Conservation (phyloP, 495 filamentous ascomycete species). For the Haplographium delicatum region DNA sequence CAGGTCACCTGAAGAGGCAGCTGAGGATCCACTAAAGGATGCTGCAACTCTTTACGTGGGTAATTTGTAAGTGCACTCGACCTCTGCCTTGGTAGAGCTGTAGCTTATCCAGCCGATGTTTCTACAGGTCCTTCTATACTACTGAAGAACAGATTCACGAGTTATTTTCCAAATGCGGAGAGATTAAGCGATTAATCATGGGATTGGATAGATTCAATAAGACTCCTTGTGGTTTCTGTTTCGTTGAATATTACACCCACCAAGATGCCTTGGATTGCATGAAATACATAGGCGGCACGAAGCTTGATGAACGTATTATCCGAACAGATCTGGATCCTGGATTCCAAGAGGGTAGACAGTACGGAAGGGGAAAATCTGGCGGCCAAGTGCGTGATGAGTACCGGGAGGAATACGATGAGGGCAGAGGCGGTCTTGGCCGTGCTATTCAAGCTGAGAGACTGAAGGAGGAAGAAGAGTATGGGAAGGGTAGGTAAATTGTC, state of each 20-base stretch:
- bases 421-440: conserved; percentile 70
- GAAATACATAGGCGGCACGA: conserved; percentile 99
- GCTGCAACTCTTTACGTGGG: conserved; percentile 96
- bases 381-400: conserved; percentile 98
- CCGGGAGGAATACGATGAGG: conserved; percentile 91
- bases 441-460: conserved; percentile 59
- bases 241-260: conserved; percentile 98
- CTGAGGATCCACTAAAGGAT: conserved; percentile 70
- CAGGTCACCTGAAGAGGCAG: conserved; percentile 46
- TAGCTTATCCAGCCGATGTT: conserved; percentile 33
- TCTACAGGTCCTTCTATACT: conserved; percentile 95
- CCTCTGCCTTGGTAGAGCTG: neutral
- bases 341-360: conserved; percentile 93
- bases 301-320: conserved; percentile 94
- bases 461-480: conserved; percentile 52
- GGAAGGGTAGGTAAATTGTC: conserved; percentile 37
- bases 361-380: conserved; percentile 83
- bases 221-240: conserved; percentile 98
- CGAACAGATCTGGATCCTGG: conserved; percentile 95
- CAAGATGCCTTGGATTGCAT: conserved; percentile 94
- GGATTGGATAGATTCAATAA: conserved; percentile 94
- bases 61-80: conserved; percentile 66
- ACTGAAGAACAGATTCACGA: conserved; percentile 99
- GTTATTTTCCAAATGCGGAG: conserved; percentile 93
- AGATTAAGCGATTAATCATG: conserved; percentile 98